Percentiles rank a stretch among this genome's conserved stretches.
These are phyloP conservation scores for Sporothrix humicola DNA, from an alignment of 2,329 filamentous ascomycete genomes.

Conservation along the genomic window DNA sequence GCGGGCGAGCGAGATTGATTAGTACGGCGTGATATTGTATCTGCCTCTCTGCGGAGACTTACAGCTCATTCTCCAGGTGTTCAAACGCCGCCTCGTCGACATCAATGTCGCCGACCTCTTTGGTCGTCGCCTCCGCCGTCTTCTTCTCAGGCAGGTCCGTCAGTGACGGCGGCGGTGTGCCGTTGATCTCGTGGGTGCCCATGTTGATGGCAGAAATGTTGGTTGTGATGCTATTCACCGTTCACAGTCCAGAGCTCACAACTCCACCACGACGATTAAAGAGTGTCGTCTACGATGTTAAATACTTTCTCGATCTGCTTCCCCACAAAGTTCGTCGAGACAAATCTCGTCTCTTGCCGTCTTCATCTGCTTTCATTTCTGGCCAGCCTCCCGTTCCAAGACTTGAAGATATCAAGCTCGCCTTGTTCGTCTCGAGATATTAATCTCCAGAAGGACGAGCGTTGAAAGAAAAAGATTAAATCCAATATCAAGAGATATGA, in stretches of 20 bases:
- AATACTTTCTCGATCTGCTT: slow-evolving; percentile 12
- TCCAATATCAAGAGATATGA: neutral
- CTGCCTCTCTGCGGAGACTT: neutral
- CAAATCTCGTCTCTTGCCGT: neutral
- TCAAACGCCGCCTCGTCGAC: slow-evolving; percentile 28
- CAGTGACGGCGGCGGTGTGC: slow-evolving; percentile 23
- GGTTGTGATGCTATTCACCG: too few relatives aligned
- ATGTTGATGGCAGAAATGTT: too few relatives aligned
- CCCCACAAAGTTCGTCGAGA: slow-evolving; percentile 22
- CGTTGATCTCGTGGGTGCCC: slow-evolving; percentile 11
- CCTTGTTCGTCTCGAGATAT: neutral
- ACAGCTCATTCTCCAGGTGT: slow-evolving; percentile 31
- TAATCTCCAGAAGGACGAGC: slow-evolving; percentile 12
- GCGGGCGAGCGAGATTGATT: too few relatives aligned
- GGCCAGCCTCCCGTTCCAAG: neutral
- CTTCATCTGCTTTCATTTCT: neutral
- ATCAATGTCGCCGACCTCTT: neutral
- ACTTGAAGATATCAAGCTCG: neutral
- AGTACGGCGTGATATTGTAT: too few relatives aligned
- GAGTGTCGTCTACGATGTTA: neutral
- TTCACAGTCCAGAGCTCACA: too few relatives aligned
- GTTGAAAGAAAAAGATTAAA: neutral
- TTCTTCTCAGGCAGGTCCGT: slow-evolving; percentile 37
- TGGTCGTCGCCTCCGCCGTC: slow-evolving; percentile 27
- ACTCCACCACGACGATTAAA: too few relatives aligned